Conservation (phyloP, 2,329 filamentous ascomycete genomes). For the Xylaria sp. region DNA sequence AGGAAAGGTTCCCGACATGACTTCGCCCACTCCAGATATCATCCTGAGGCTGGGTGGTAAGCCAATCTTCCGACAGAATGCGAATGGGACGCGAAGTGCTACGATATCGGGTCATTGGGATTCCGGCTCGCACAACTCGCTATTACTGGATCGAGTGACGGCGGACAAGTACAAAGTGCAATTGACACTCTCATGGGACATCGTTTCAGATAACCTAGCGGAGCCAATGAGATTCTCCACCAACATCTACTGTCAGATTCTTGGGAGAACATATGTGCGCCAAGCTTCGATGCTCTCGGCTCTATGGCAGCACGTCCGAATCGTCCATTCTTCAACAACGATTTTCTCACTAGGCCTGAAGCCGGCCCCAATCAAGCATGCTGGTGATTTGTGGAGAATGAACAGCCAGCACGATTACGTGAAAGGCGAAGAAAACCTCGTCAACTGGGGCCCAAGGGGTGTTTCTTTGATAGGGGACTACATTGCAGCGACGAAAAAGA, state of each 20-base stretch:
- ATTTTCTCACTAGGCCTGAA: constrained; percentile 90
- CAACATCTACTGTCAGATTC: constrained; percentile 83
- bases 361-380: constrained; percentile 88
- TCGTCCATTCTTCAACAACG: constrained; percentile 86
- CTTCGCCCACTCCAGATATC: constrained; percentile 77
- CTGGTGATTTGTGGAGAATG: constrained; percentile 95
- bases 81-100: constrained; percentile 89
- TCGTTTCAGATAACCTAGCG: constrained; percentile 84
- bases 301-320: constrained; percentile 84
- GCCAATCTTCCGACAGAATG: constrained; percentile 83
- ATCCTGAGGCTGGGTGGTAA: constrained; percentile 79
- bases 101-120: constrained; percentile 96
- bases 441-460: constrained; percentile 86
- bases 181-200: constrained; percentile 86
- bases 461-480: constrained; percentile 93
- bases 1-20: constrained; percentile 85
- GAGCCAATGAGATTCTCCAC: constrained; percentile 89
- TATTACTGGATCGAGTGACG: constrained; percentile 93
- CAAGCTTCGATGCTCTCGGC: constrained; percentile 88
- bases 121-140: constrained; percentile 88
- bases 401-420: constrained; percentile 95
- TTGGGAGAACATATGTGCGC: constrained; percentile 84
- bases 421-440: constrained; percentile 90
- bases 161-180: constrained; percentile 94
- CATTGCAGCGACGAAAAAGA: constrained; percentile 78